phyloP scores from a whole-genome alignment of 371 early-diverging fungal species.

The Mucor piriformis region DNA sequence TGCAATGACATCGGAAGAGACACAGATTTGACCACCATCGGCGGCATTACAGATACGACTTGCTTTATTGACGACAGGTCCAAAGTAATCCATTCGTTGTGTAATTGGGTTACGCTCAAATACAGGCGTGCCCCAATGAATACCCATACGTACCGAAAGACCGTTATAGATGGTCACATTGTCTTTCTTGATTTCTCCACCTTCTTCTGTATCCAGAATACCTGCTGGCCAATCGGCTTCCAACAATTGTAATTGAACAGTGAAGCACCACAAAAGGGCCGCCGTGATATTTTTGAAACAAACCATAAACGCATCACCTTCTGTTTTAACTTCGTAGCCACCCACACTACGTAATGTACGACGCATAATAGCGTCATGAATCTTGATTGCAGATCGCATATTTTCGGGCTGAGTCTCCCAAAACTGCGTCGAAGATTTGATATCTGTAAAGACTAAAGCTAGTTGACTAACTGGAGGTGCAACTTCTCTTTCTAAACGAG shows the following conservation, averaged over 20 bases:
- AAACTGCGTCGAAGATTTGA: constrained; percentile 91
- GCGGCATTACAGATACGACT: constrained; percentile 87
- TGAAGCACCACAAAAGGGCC: constrained; percentile 90
- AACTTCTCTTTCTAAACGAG: constrained; percentile 77
- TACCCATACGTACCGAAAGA: constrained; percentile 93
- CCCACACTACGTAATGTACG: constrained; percentile 80
- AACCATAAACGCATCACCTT: constrained; percentile 97
- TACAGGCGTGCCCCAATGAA: constrained; percentile 92
- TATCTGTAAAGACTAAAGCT: constrained; percentile 94
- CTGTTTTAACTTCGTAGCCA: constrained; percentile 98
- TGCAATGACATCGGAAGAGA: constrained; percentile 67
- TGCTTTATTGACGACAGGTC: constrained; percentile 91
- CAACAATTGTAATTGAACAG: constrained; percentile 84
- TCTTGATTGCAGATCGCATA: constrained; percentile 89
- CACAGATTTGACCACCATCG: constrained; percentile 91
- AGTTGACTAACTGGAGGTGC: constrained; percentile 85
- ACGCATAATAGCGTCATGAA: constrained; percentile 89
- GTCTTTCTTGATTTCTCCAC: constrained; percentile 73
- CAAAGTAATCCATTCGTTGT: constrained; percentile 95
- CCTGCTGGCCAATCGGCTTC: constrained; percentile 92
- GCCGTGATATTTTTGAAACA: constrained; percentile 86
- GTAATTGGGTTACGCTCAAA: constrained; percentile 92
- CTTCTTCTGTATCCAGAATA: constrained; percentile 81
- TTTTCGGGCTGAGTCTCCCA: constrained; percentile 89
- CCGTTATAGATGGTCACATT: constrained; percentile 79